A percentile compares a stretch with the other conserved stretches of the same genome.
These are phyloP conservation scores for Candida schatavii DNA, from an alignment of 805 yeast species.

Conservation along the genomic window DNA sequence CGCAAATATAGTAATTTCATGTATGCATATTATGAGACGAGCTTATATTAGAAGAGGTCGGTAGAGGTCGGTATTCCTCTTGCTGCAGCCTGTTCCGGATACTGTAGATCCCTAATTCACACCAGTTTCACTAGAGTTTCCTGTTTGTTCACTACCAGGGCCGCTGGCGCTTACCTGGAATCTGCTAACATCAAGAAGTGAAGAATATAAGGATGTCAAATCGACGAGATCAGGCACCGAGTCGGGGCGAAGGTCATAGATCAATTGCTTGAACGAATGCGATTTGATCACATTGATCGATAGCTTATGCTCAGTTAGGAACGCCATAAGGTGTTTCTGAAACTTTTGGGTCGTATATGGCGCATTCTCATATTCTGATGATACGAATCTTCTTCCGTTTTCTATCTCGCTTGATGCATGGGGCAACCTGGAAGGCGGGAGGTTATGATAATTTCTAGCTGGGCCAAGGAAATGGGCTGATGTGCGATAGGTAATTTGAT, in stretches of 20 bases:
- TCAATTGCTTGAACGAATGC: slow-evolving; percentile 48
- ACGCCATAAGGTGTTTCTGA: slow-evolving; percentile 49
- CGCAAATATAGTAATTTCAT: background rate
- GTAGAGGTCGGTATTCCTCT: slow-evolving; percentile 7
- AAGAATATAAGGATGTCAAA: slow-evolving; percentile 41
- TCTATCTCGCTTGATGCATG: too few species aligned
- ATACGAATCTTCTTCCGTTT: slow-evolving; percentile 3
- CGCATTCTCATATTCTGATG: slow-evolving; percentile 29
- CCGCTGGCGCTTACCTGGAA: slow-evolving; percentile 17
- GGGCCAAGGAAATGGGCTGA: too few species aligned
- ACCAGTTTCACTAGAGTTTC: too few species aligned
- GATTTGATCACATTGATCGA: slow-evolving; percentile 48
- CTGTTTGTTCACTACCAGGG: too few species aligned
- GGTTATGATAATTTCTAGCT: too few species aligned
- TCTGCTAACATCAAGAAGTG: slow-evolving; percentile 43
- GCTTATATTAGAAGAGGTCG: too few species aligned
- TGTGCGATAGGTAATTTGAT: too few species aligned
- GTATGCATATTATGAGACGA: too few species aligned
- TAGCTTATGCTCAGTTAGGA: slow-evolving; percentile 51
- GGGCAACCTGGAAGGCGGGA: too few species aligned
- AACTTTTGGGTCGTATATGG: slow-evolving; percentile 46
- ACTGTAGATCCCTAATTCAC: too few species aligned
- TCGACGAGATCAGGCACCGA: slow-evolving; percentile 47
- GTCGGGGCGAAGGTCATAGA: slow-evolving; percentile 49
- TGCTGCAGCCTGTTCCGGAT: too few species aligned